Percentiles rank a stretch among this genome's conserved stretches.
phyloP scores from a whole-genome alignment of 2,329 filamentous ascomycete species.

The Dothideomycetes sp. region DNA sequence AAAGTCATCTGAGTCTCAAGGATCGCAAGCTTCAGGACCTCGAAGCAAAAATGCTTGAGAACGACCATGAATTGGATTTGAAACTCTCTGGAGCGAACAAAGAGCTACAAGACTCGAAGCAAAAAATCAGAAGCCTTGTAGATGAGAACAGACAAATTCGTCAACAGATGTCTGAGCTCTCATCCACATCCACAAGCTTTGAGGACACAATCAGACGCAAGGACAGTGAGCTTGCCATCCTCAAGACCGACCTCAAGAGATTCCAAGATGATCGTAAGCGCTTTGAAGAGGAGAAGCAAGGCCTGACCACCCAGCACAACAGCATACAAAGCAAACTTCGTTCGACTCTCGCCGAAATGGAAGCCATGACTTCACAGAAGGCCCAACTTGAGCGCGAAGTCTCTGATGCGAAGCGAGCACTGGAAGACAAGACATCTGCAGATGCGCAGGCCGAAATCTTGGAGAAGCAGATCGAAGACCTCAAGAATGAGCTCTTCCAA shows the following conservation, averaged over 20 bases:
- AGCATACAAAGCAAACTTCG: constrained; percentile 66
- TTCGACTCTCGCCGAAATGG: constrained; percentile 78
- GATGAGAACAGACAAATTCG: constrained; percentile 77
- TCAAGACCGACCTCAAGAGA: constrained; percentile 76
- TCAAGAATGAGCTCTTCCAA: constrained; percentile 77
- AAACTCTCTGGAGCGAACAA: constrained; percentile 71
- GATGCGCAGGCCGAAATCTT: constrained; percentile 82
- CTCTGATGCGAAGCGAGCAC: constrained; percentile 72
- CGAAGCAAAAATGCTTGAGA: constrained; percentile 71
- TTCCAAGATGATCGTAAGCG: constrained; percentile 70
- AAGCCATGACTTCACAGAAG: constrained; percentile 77
- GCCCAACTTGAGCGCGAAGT: constrained; percentile 79
- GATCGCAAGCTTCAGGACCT: constrained; percentile 84
- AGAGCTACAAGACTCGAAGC: constrained; percentile 64
- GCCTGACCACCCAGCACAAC: constrained; percentile 66
- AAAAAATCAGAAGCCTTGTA: constrained; percentile 64
- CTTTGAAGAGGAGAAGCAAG: constrained; percentile 69
- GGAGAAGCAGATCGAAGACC: constrained; percentile 75
- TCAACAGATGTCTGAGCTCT: constrained; percentile 76
- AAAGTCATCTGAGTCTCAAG: constrained; percentile 80
- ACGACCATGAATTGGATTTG: constrained; percentile 82
- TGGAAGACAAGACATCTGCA: constrained; percentile 82
- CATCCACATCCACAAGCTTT: constrained; percentile 86
- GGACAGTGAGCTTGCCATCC: constrained; percentile 80
- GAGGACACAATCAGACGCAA: constrained; percentile 90